These are phyloP conservation scores for Actinomortierella ambigua DNA, from an alignment of 371 early-diverging fungal species.

Conservation along the genomic window DNA sequence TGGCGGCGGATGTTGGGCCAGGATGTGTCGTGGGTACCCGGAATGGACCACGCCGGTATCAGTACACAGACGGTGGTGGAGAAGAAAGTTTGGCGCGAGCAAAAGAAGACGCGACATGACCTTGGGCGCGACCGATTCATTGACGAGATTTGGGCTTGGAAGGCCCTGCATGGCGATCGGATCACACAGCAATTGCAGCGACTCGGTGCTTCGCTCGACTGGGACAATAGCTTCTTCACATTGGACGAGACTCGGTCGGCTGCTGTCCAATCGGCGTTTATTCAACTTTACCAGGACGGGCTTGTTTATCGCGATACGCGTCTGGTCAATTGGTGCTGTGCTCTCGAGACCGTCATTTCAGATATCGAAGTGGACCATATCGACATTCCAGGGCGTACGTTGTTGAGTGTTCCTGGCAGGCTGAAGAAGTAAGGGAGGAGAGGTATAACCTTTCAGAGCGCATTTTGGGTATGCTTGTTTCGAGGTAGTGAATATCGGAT, in stretches of 20 bases:
- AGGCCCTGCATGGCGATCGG: conserved; percentile 62
- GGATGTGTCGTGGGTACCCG: conserved; percentile 89
- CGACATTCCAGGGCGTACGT: conserved; percentile 32
- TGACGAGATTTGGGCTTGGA: conserved; percentile 90
- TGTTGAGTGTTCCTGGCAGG: conserved; percentile 37
- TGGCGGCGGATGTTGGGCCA: conserved; percentile 91
- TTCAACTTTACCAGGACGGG: conserved; percentile 84
- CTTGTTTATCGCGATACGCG: conserved; percentile 91
- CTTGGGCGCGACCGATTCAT: conserved; percentile 87
- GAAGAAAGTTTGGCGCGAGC: conserved; percentile 78
- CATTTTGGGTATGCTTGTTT: neutral
- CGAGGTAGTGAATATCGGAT: neutral
- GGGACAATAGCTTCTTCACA: conserved; percentile 89
- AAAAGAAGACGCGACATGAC: conserved; percentile 58
- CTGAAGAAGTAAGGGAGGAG: conserved; percentile 29
- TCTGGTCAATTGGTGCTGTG: conserved; percentile 96
- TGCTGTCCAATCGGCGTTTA: conserved; percentile 91
- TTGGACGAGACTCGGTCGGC: conserved; percentile 79
- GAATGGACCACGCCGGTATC: conserved; percentile 98
- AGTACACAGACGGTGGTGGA: conserved; percentile 97
- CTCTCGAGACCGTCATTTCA: conserved; percentile 91
- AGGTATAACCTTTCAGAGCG: neutral
- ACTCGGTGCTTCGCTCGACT: conserved; percentile 88
- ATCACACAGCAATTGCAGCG: conserved; percentile 67
- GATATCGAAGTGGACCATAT: conserved; percentile 83